phyloP scores from a whole-genome alignment of 495 filamentous ascomycete genomes.

The Cercophora scortea region DNA sequence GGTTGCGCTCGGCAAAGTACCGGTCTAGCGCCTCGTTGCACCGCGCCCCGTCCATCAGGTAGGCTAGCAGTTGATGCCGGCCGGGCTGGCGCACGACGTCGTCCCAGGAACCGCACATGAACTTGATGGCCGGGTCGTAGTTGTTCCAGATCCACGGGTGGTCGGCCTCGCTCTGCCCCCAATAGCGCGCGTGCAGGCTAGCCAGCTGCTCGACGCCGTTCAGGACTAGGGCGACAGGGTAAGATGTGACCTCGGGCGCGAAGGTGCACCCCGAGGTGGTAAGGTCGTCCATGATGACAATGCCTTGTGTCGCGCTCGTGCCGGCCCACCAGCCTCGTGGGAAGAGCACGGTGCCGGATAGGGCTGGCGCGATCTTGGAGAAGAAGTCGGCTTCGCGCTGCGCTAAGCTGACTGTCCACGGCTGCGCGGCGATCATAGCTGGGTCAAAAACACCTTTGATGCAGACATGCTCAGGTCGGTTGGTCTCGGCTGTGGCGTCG shows the following conservation, averaged over 20 bases:
- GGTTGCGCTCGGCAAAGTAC: conserved; percentile 18
- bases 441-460: conserved; percentile 30
- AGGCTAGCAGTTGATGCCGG: conserved; percentile 12
- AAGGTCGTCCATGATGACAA: conserved; percentile 27
- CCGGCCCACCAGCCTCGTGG: conserved; percentile 29
- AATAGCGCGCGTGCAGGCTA: conserved; percentile 19
- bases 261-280: conserved; percentile 17
- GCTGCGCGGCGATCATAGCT: conserved; percentile 18
- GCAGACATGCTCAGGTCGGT: conserved; percentile 19
- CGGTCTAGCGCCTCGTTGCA: conserved; percentile 16
- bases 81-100: conserved; percentile 9
- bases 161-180: conserved; percentile 15
- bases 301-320: conserved; percentile 19
- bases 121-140: conserved; percentile 19
- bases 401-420: conserved; percentile 25
- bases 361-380: conserved; percentile 18
- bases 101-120: conserved; percentile 11
- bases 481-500: conserved; percentile 7
- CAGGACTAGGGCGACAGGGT: conserved; percentile 13
- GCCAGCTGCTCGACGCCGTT: conserved; percentile 21
- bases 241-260: conserved; percentile 17
- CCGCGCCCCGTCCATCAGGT: conserved; percentile 17
- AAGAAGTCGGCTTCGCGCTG: conserved; percentile 30
- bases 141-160: conserved; percentile 19
- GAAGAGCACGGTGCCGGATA: conserved; percentile 18